Evolutionary conservation across 1,284 basidiomycete species (phyloP), one percentile per base, ranked within the genome.

Genomic region (Caloboletus inedulis): DNA sequence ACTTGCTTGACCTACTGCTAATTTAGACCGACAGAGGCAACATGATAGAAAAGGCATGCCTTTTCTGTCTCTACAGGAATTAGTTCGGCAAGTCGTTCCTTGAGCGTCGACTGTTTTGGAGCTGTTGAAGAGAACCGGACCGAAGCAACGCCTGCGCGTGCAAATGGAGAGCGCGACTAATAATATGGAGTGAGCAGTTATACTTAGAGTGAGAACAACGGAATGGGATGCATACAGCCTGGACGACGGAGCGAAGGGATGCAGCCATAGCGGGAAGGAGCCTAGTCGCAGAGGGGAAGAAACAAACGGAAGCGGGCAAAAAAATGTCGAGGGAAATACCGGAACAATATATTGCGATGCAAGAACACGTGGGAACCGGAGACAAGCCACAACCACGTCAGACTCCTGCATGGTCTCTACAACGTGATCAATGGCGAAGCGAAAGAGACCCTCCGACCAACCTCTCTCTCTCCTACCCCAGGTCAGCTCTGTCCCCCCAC

Each of bases 61-160:
- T 91, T 87, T 75, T 95, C 91, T 61, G 91, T 80, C 71, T 94
- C 89, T 59, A 79, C 77, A 57, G 94, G 94, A 65, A 97, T 95
- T 72, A 97, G 84, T 75, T 95, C 89, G 45, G 89, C 82, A 58
- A 97, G 79, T 55, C 91, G 82, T 75, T 96, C 92, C 77, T 94
- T 94, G 72, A 96, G 82, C 41, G 91, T 85, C 59, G 82, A 78
- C 44, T 81, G 81, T 72, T 85, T 91, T 43, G 82, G 71, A 49
- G 80, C 77, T 36, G 89, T 78, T 21, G 87, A 87, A 39, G 80
- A 81, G 63, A 84, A 82, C 52, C 85, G 79, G 58, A 77, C 77
- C 50, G 79, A 74, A 27, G 72, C 65, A 54, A 77, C 74, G 49
- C 78, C 72, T 9, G 70, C 64, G 65, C 75, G 74, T 49, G 79